Evolutionary conservation across 2,329 filamentous ascomycete genomes (phyloP).

Genomic region (Monosporascus sp.): DNA sequence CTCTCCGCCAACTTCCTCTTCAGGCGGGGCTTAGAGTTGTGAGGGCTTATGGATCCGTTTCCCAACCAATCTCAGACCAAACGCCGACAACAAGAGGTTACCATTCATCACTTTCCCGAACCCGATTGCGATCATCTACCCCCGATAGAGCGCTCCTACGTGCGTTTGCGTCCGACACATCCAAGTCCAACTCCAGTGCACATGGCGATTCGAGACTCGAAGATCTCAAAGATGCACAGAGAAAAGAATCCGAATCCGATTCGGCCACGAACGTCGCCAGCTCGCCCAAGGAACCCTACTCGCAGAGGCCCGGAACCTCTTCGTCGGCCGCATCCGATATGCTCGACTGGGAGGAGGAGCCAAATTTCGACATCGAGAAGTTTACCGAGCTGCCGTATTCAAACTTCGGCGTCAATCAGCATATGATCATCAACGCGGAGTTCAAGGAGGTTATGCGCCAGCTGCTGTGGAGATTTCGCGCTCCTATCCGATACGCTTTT

Average conservation of each 20-base stretch:
- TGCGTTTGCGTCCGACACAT: slow-evolving; percentile 12
- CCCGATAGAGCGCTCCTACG: slow-evolving; percentile 3
- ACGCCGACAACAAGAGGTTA: slow-evolving; percentile 10
- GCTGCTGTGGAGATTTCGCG: slow-evolving; percentile 85
- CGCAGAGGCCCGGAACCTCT: slow-evolving; percentile 12
- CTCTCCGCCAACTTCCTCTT: slow-evolving; percentile 12
- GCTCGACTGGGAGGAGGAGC: slow-evolving; percentile 69
- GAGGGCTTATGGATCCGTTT: slow-evolving; percentile 2
- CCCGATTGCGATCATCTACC: neutral
- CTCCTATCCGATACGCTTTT: slow-evolving; percentile 93
- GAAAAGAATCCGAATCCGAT: slow-evolving; percentile 19
- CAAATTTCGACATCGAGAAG: slow-evolving; percentile 63
- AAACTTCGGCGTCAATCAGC: slow-evolving; percentile 90
- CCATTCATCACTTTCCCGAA: slow-evolving; percentile 1
- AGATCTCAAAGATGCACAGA: slow-evolving; percentile 13
- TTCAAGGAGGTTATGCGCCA: slow-evolving; percentile 87
- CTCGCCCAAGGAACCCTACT: slow-evolving; percentile 18
- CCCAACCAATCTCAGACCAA: neutral
- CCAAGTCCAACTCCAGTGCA: slow-evolving; percentile 5
- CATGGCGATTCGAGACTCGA: slow-evolving; percentile 2
- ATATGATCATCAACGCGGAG: slow-evolving; percentile 92
- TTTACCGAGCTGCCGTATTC: slow-evolving; percentile 73
- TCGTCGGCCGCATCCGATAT: slow-evolving; percentile 17
- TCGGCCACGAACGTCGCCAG: slow-evolving; percentile 17
- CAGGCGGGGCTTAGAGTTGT: slow-evolving; percentile 1